Conservation (phyloP, 805 yeast genomes). For the Henningerozyma blattae region DNA sequence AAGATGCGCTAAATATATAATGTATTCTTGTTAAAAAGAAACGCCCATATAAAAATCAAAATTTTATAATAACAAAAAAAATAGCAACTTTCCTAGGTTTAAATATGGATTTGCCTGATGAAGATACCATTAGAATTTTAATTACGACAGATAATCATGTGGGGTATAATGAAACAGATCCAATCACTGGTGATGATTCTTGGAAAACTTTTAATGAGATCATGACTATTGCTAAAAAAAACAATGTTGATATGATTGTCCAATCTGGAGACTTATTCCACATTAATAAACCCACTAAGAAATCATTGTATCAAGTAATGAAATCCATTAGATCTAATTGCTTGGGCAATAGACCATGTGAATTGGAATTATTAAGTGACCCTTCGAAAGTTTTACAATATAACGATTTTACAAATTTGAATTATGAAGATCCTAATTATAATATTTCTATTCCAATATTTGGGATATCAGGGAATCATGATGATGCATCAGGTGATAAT, state of each 20-base stretch:
- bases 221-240: constrained; percentile 51
- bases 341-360: constrained; percentile 80
- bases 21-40: too few species aligned
- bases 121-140: constrained; percentile 61
- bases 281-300: constrained; percentile 76
- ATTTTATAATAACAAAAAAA: too few species aligned
- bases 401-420: constrained; percentile 57
- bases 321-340: constrained; percentile 57
- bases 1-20: too few species aligned
- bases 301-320: constrained; percentile 75
- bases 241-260: constrained; percentile 76
- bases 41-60: too few species aligned
- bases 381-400: constrained; percentile 47
- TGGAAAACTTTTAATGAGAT: constrained; percentile 83
- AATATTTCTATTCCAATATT: constrained; percentile 85
- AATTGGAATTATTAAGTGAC: constrained; percentile 71
- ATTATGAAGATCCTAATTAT: constrained; percentile 82
- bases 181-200: constrained; percentile 81
- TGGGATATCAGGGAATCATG: constrained; percentile 93
- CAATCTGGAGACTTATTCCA: constrained; percentile 95
- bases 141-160: constrained; percentile 95
- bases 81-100: too few species aligned
- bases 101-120: constrained; percentile 20
- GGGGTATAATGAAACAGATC: constrained; percentile 83
- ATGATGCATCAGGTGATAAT: constrained; percentile 85